These are phyloP conservation scores for Pyrus hybrid DNA, from an alignment of 331 rosid genomes.

Conservation along the genomic window DNA sequence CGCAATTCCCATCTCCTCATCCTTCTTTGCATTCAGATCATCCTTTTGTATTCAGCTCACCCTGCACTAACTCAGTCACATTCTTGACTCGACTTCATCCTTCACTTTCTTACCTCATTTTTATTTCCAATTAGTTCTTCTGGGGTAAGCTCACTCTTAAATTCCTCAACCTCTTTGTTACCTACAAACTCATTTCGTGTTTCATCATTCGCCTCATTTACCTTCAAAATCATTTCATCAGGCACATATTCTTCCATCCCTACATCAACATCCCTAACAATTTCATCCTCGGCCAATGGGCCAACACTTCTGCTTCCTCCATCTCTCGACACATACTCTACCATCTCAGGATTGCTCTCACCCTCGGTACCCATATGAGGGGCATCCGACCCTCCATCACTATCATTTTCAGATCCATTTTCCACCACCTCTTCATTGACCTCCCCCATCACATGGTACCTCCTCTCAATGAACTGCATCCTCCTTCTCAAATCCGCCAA, in stretches of 20 bases:
- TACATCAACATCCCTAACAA: neutral
- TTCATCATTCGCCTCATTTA: neutral
- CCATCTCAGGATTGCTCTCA: constrained; percentile 5
- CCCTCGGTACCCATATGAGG: constrained; percentile 9
- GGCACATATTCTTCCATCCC: constrained; percentile 5
- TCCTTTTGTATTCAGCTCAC: too few relatives aligned
- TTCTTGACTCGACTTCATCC: neutral
- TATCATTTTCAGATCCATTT: constrained; percentile 43
- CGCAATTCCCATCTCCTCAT: neutral
- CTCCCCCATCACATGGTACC: constrained; percentile 21
- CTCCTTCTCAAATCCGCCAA: constrained; percentile 53
- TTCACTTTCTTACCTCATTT: neutral
- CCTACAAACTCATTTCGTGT: neutral
- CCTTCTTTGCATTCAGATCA: neutral
- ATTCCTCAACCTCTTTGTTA: constrained; percentile 1
- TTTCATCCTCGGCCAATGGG: constrained; percentile 3
- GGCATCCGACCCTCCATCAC: constrained; percentile 31
- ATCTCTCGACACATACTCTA: constrained; percentile 14
- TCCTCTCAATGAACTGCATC: constrained; percentile 40
- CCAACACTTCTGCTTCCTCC: constrained; percentile 6
- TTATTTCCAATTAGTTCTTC: constrained; percentile 3
- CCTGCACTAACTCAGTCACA: neutral
- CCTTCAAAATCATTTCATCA: neutral
- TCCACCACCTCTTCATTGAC: constrained; percentile 29
- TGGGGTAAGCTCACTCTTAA: neutral